Evolutionary conservation across 2,329 filamentous ascomycete species (phyloP).

Genomic region (Lasiodiplodia hormozganensis): DNA sequence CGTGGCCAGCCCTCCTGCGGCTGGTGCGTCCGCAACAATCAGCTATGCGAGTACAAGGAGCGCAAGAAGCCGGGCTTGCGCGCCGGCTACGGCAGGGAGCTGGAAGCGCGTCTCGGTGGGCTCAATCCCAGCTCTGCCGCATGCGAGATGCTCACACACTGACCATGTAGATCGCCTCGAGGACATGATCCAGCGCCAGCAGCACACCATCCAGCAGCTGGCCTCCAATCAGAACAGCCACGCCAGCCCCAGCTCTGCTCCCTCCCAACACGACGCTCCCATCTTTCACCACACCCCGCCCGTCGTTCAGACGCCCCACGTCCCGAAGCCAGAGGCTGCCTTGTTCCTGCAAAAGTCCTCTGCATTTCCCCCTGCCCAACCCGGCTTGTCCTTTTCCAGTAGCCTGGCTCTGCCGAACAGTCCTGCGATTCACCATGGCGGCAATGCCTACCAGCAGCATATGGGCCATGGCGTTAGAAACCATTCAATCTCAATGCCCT

Average conservation of each 20-base stretch:
- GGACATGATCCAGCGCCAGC: constrained; percentile 52
- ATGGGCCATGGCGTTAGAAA: constrained; percentile 30
- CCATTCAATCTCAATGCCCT: constrained; percentile 28
- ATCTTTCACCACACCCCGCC: constrained; percentile 44
- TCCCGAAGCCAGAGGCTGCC: constrained; percentile 53
- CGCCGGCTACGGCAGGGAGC: constrained; percentile 67
- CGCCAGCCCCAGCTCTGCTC: constrained; percentile 32
- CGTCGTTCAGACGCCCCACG: constrained; percentile 49
- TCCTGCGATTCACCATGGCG: constrained; percentile 28
- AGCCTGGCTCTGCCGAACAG: constrained; percentile 20
- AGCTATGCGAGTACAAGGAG: constrained; percentile 72
- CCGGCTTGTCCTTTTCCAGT: constrained; percentile 39
- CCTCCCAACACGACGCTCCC: constrained; percentile 40
- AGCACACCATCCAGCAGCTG: constrained; percentile 55
- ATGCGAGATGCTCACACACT: not conserved
- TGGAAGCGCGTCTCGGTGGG: constrained; percentile 65
- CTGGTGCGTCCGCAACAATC: constrained; percentile 73
- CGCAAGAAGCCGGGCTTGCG: constrained; percentile 71
- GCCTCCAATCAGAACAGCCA: constrained; percentile 36
- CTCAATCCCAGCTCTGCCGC: constrained; percentile 38
- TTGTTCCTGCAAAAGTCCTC: constrained; percentile 55
- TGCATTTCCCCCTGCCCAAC: constrained; percentile 39
- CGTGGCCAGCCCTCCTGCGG: constrained; percentile 77
- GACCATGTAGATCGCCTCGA: constrained; percentile 53
- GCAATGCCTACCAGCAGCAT: constrained; percentile 28